Base-by-base conservation (phyloP, 129 eudicot species). In the Calendula officinalis region DNA sequence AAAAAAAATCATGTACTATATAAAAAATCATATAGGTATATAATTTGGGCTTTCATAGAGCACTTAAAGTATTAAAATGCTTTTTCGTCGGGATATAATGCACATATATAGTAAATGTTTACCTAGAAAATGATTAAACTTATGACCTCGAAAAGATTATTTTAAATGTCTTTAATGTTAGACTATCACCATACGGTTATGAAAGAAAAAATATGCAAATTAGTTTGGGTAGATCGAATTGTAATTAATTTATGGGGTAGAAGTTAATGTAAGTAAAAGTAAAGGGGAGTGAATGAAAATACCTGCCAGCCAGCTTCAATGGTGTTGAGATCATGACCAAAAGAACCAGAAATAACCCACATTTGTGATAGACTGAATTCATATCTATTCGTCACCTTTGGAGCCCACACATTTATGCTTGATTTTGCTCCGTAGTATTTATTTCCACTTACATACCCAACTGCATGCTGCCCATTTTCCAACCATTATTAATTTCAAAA, bases 301-400 rank as follows among this genome's bases (percentile, higher is more conserved):
- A 66, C 99, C 96, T 92, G 99, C 99, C 99, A 92, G 62, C 99
- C 99, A 83, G 99, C 89, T 88, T 92, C 99, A 74, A 92, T 92
- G 71, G 96, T 92, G 81, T 92, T 92, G 61, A 88, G 89, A 77
- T 92, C 99, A 77, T 83, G 56, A 6, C 95, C 96, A 81, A 88
- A 92, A 8, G 95, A 81, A 37, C 99, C 99, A 46, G 99, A 84
- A 41, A 92, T 81, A 43, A 88, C 84, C 99, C 99, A 92, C 77
- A 92, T 54, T 71, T 92, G 99, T 61, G 99, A 88, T 53, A 92
- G 72, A 78, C 99, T 92, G 77, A 92, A 92, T 63, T 92, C 99
- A 77, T 85, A 88, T 38, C 80, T 89, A 61, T 71, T 85, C 47
- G 86, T 72, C 53, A 92, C 96, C 45, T 30, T 62, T n/a, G 99